Base-by-base conservation (phyloP, 352 stramenopile species). In the Hyaloperonospora arabidopsidis region DNA sequence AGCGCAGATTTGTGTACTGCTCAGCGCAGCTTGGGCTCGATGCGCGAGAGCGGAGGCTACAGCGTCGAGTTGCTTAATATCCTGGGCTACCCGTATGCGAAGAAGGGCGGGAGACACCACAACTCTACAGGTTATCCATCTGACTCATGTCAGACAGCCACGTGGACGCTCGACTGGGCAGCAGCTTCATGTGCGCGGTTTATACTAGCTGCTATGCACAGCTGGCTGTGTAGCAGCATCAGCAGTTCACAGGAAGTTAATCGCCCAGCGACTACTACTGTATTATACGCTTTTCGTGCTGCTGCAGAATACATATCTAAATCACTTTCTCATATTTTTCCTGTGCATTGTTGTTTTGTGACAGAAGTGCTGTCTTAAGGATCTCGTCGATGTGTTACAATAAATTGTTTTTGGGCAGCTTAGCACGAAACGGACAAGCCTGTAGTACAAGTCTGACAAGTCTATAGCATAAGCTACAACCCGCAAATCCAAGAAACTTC, bases 61-160 rank as follows among this genome's bases (percentile, higher is more conserved):
- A 87, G 76, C 54, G 72, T 76, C 39, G 79, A 89, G 23, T 90
- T 79, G 25, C 65, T 89, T 52, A 88, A 68, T 65, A 79, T 93
- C 63, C 75, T 93, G 54, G 79, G 75, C 54, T 93, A 93, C 62
- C 80, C 80, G 45, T 86, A 89, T 61, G 75, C 76, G 38, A 87
- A 86, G 69, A 86, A 87, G 57, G 86, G 71, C 62, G 61, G 59
- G 57, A 71, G 79, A 54, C 68, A 79, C 63, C 62, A 63, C 70
- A 83, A 76, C 74, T 59, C 49, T 45, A 66, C 60, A 72, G 64
- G 64, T 72, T 66, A 72, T 67, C 56, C 36, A 48, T 52, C 29
- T 54, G 55, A 51, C 25, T 49, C 35, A 15, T 41, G 4, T 5
- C 13, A 52, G 58, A 47, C 49, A 51, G 43, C 49, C 43, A 50